A percentile compares a stretch with the other conserved stretches of the same genome.
These are phyloP conservation scores for Pythium monospermum DNA, from an alignment of 352 stramenopile species.

Conservation along the genomic window DNA sequence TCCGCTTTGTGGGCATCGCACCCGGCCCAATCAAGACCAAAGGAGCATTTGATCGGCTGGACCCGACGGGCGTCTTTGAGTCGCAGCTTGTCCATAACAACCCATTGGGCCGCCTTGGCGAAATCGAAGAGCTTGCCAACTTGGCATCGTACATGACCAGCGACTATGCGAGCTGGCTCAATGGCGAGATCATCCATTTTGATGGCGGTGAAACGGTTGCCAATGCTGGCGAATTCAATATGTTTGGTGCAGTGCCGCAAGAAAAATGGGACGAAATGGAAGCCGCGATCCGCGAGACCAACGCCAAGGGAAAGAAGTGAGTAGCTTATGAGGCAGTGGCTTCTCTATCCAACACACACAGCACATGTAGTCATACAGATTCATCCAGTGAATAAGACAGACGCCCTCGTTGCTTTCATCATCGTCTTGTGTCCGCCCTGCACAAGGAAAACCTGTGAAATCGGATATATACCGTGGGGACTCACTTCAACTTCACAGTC, in stretches of 20 bases:
- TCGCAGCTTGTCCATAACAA: conserved; percentile 66
- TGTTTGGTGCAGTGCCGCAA: conserved; percentile 50
- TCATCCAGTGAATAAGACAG: too few species aligned
- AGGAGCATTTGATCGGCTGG: conserved; percentile 71
- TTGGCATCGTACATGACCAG: conserved; percentile 70
- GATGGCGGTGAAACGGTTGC: conserved; percentile 73
- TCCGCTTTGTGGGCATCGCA: conserved; percentile 96
- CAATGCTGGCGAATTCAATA: conserved; percentile 79
- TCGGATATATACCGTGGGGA: too few species aligned
- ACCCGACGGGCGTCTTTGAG: conserved; percentile 64
- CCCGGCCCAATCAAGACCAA: conserved; percentile 93
- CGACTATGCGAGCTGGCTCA: conserved; percentile 80
- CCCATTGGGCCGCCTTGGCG: conserved; percentile 64
- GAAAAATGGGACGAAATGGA: conserved; percentile 78
- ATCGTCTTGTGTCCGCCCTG: too few species aligned
- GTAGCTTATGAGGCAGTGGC: too few species aligned
- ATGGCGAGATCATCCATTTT: conserved; percentile 77
- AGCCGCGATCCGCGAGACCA: conserved; percentile 46
- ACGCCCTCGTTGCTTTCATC: too few species aligned
- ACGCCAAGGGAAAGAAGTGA: conserved; percentile 59
- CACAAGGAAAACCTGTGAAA: too few species aligned
- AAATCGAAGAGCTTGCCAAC: conserved; percentile 77
- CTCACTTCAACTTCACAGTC: too few species aligned
- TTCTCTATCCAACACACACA: too few species aligned
- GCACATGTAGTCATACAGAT: too few species aligned